Evolutionary conservation across 2,329 filamentous ascomycete genomes (phyloP).

Genomic region (Thielaviopsis cerberus): DNA sequence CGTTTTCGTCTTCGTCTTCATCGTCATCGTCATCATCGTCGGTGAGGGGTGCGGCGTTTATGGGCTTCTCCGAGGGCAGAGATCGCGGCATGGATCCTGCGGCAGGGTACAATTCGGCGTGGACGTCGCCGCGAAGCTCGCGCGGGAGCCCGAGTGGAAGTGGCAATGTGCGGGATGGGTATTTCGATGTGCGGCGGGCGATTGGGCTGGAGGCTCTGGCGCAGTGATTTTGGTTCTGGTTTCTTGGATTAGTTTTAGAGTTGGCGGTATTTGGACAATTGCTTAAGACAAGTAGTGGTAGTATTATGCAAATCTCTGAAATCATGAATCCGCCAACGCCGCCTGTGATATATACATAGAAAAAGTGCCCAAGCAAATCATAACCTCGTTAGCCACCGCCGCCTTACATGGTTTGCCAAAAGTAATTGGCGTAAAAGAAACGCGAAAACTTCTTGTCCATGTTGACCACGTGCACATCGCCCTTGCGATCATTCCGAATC

Average conservation of each 20-base stretch:
- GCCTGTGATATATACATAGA: not conserved
- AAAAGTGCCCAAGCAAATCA: not conserved
- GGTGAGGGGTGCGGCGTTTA: conserved; percentile 5
- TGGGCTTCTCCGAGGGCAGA: conserved; percentile 10
- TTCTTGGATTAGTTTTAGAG: not conserved
- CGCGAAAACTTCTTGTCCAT: conserved; percentile 81
- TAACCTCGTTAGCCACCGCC: not conserved
- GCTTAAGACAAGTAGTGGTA: conserved; percentile 17
- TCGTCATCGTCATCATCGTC: not conserved
- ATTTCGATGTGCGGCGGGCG: conserved; percentile 4
- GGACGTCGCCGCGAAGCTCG: conserved; percentile 3
- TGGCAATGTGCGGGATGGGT: not conserved
- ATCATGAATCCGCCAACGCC: too few species aligned
- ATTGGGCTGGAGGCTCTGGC: conserved; percentile 7
- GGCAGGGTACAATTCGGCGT: conserved; percentile 3
- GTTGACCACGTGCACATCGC: conserved; percentile 86
- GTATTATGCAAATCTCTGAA: not conserved
- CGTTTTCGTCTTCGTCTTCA: not conserved
- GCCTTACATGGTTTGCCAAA: conserved; percentile 65
- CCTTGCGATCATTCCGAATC: conserved; percentile 67
- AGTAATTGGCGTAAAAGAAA: conserved; percentile 88
- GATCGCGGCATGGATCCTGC: conserved; percentile 5
- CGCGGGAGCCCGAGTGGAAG: not conserved
- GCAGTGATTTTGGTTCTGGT: not conserved
- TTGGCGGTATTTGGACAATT: conserved; percentile 2